Conservation (phyloP, 2,329 filamentous ascomycete species). For the Lachnellula willkommii region DNA sequence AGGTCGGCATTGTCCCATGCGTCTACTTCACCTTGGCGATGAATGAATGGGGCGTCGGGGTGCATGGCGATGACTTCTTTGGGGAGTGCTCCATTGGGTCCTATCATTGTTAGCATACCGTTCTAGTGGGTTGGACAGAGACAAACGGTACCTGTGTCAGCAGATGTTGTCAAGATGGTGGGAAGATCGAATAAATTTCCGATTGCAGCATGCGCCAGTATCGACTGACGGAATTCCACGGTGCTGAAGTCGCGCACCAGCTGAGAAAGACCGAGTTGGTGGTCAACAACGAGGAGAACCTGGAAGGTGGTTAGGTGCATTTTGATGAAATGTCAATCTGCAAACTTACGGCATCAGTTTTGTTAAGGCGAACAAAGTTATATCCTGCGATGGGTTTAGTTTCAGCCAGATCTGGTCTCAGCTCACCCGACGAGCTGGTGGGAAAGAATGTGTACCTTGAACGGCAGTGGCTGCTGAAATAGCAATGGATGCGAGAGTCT, state of each 20-base stretch:
- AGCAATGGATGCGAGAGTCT: conserved; percentile 15
- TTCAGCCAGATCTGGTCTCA: neutral
- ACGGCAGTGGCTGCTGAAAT: conserved; percentile 16
- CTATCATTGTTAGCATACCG: conserved; percentile 28
- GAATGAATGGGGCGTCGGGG: conserved; percentile 60
- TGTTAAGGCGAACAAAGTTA: conserved; percentile 33
- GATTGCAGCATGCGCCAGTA: conserved; percentile 62
- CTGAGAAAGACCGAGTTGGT: conserved; percentile 54
- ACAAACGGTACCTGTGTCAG: conserved; percentile 43
- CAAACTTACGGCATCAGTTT: conserved; percentile 28
- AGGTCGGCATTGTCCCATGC: conserved; percentile 73
- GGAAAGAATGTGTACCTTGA: conserved; percentile 10
- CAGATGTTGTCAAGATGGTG: conserved; percentile 65
- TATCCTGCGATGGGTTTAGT: conserved; percentile 10
- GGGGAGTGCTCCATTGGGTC: conserved; percentile 66
- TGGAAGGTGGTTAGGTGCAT: conserved; percentile 19
- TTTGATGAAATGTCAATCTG: neutral
- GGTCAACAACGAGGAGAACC: conserved; percentile 53
- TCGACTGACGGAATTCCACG: conserved; percentile 59
- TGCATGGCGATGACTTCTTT: conserved; percentile 64
- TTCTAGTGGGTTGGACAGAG: neutral
- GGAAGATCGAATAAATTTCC: conserved; percentile 64
- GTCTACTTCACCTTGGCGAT: conserved; percentile 66
- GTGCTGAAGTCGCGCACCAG: conserved; percentile 62
- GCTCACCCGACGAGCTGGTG: neutral